Conservation (phyloP, 148 eudicot species). For the Cornus kousa region DNA sequence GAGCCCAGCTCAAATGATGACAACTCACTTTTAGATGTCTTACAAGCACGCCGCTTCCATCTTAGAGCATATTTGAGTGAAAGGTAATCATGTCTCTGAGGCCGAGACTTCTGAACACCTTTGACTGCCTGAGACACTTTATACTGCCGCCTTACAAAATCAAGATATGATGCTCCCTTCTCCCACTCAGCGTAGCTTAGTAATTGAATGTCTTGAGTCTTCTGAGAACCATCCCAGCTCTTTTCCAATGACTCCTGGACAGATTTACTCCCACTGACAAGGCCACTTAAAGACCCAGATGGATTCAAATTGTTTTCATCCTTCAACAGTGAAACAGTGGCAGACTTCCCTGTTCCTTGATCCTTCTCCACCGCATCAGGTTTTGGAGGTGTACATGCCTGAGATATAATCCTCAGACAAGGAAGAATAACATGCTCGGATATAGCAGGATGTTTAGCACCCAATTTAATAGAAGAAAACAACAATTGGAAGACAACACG, state of each 20-base stretch:
- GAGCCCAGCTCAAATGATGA: conserved; percentile 95
- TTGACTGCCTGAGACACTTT: conserved; percentile 75
- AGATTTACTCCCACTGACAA: conserved; percentile 54
- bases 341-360: conserved; percentile 43
- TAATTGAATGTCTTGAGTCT: conserved; percentile 78
- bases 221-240: conserved; percentile 79
- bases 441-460: conserved; percentile 95
- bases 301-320: conserved; percentile 51
- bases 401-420: conserved; percentile 91
- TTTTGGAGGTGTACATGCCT: conserved; percentile 98
- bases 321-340: conserved; percentile 35
- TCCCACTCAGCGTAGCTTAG: conserved; percentile 98
- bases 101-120: conserved; percentile 66
- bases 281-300: conserved; percentile 37
- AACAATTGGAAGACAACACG: conserved; percentile 94
- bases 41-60: conserved; percentile 82
- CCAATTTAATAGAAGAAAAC: conserved; percentile 89
- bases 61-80: conserved; percentile 89
- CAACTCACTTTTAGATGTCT: conserved; percentile 51
- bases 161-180: conserved; percentile 96
- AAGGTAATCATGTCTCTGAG: conserved; percentile 75
- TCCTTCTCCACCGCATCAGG: conserved; percentile 82
- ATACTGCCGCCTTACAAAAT: conserved; percentile 97
- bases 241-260: conserved; percentile 51
- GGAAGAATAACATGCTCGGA: conserved; percentile 99